These are phyloP conservation scores for Alternaria postmessia DNA, from an alignment of 2,329 filamentous ascomycete genomes.

Conservation along the genomic window DNA sequence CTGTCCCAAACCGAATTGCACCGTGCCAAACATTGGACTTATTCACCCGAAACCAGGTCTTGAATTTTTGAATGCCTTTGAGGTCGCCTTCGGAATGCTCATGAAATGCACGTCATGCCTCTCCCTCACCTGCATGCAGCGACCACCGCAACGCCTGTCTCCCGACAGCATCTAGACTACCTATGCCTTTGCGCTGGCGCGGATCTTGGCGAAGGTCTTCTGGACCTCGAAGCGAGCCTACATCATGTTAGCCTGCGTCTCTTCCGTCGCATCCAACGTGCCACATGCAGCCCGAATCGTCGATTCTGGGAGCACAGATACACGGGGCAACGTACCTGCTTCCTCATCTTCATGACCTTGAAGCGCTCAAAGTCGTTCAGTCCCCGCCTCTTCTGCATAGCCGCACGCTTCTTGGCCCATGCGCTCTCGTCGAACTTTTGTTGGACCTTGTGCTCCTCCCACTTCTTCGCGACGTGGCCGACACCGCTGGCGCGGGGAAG, in stretches of 20 bases:
- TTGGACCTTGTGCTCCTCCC: slow-evolving; percentile 92
- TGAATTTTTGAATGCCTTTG: slow-evolving; percentile 52
- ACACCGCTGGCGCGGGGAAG: slow-evolving; percentile 86
- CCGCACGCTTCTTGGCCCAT: slow-evolving; percentile 93
- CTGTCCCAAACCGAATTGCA: slow-evolving; percentile 52
- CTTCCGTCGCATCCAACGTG: neutral
- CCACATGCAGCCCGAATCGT: neutral
- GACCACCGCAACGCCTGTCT: slow-evolving; percentile 40
- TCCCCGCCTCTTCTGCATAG: slow-evolving; percentile 84
- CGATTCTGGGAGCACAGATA: neutral
- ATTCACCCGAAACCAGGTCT: slow-evolving; percentile 48
- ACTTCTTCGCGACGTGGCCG: slow-evolving; percentile 82
- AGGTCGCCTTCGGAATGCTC: slow-evolving; percentile 48
- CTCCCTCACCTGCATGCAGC: slow-evolving; percentile 43
- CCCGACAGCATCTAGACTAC: slow-evolving; percentile 39
- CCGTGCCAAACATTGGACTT: slow-evolving; percentile 50
- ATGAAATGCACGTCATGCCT: slow-evolving; percentile 51
- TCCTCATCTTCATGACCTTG: slow-evolving; percentile 99
- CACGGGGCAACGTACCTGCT: slow-evolving; percentile 74
- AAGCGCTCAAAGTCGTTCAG: slow-evolving; percentile 99
- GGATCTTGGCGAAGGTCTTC: slow-evolving; percentile 93
- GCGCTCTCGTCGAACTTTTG: slow-evolving; percentile 89
- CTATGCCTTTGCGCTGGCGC: slow-evolving; percentile 52
- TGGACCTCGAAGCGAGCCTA: slow-evolving; percentile 91
- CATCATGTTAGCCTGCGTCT: slow-evolving; percentile 28